phyloP scores from a whole-genome alignment of 1,284 basidiomycete species.

The Tylopilus sp. region DNA sequence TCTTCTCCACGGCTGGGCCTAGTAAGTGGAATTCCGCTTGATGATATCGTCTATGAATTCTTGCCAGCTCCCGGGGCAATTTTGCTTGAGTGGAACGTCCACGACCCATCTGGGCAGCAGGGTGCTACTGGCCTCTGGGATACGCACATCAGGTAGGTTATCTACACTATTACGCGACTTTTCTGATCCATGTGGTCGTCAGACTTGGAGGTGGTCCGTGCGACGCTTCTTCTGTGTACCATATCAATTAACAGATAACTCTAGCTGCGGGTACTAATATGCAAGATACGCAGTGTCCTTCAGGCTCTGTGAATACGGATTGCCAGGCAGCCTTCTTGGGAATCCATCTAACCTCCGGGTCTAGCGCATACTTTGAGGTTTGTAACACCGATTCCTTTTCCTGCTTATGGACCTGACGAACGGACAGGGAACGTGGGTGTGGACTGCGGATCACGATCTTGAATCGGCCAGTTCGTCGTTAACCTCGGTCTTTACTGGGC shows the following conservation, averaged over 20 bases:
- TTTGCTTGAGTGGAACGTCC: slow-evolving; percentile 69
- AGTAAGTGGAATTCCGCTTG: slow-evolving; percentile 36
- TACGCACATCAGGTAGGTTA: slow-evolving; percentile 50
- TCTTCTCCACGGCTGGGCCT: slow-evolving; percentile 58
- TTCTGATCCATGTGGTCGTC: slow-evolving; percentile 5
- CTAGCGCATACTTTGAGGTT: slow-evolving; percentile 62
- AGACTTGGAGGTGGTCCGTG: slow-evolving; percentile 47
- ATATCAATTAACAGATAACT: neutral
- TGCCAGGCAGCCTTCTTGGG: slow-evolving; percentile 66
- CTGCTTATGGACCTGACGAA: neutral
- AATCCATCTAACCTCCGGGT: slow-evolving; percentile 61
- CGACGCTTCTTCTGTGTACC: neutral
- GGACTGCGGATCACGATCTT: slow-evolving; percentile 67
- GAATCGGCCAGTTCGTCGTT: slow-evolving; percentile 48
- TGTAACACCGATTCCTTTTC: neutral
- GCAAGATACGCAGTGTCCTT: slow-evolving; percentile 50
- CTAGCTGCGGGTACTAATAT: slow-evolving; percentile 57
- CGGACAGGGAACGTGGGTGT: slow-evolving; percentile 61
- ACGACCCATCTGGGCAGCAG: slow-evolving; percentile 57
- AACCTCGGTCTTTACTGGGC: slow-evolving; percentile 33
- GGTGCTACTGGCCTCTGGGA: slow-evolving; percentile 71
- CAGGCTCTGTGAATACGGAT: slow-evolving; percentile 39
- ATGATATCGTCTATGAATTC: neutral
- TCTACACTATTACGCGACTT: neutral
- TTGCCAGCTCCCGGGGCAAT: slow-evolving; percentile 63